A percentile compares a stretch with the other conserved stretches of the same genome.
Evolutionary conservation across 768 basidiomycete genomes (phyloP).

Genomic region (Lactarius akahatsu): DNA sequence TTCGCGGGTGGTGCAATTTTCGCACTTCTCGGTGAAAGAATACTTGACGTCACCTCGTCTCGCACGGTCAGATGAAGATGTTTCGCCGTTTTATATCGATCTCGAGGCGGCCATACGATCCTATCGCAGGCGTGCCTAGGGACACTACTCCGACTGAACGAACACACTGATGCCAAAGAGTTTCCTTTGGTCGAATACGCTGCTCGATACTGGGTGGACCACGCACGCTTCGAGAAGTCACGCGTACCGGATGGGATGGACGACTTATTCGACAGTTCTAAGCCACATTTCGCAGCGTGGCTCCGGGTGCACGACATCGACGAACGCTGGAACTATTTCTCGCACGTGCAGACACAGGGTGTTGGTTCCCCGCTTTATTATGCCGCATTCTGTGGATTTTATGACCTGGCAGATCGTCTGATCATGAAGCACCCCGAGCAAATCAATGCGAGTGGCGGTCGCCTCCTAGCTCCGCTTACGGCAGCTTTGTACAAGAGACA

Average conservation of each 20-base stretch:
- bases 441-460: background rate
- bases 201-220: background rate
- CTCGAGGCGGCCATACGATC: background rate
- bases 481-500: background rate
- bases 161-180: background rate
- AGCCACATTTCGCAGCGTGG: too few species aligned
- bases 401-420: too few species aligned
- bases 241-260: background rate
- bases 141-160: background rate
- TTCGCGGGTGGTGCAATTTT: background rate
- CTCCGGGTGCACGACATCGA: too few species aligned
- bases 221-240: background rate
- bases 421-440: background rate
- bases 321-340: too few species aligned
- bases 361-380: too few species aligned
- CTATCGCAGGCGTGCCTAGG: background rate
- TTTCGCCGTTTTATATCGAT: background rate
- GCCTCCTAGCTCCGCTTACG: background rate
- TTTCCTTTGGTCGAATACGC: background rate
- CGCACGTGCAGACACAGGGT: too few species aligned
- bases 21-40: background rate
- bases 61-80: background rate
- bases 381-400: too few species aligned
- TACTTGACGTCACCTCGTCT: background rate
- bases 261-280: background rate